A percentile compares a stretch with the other conserved stretches of the same genome.
Conservation (phyloP, 2,329 filamentous ascomycete genomes). For the Aureobasidium pullulans region DNA sequence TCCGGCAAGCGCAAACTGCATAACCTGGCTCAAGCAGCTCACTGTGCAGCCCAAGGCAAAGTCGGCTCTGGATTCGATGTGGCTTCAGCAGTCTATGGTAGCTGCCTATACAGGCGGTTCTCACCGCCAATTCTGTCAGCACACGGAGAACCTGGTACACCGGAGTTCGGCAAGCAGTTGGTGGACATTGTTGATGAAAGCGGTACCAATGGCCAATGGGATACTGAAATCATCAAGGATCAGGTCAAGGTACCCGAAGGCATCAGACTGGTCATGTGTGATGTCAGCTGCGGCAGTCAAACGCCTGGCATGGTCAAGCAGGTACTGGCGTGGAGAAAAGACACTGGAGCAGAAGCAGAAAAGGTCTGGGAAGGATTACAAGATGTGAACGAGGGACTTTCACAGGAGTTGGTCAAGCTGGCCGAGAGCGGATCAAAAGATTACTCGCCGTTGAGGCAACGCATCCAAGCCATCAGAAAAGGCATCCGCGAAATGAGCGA, state of each 20-base stretch:
- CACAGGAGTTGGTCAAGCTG: slow-evolving; percentile 51
- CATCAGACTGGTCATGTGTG: slow-evolving; percentile 80
- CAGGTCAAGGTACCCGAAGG: slow-evolving; percentile 64
- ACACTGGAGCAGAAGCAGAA: slow-evolving; percentile 57
- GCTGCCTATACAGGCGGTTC: slow-evolving; percentile 87
- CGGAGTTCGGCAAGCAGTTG: slow-evolving; percentile 61
- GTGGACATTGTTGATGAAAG: slow-evolving; percentile 58
- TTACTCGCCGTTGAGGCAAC: slow-evolving; percentile 45
- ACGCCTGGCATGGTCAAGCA: slow-evolving; percentile 95
- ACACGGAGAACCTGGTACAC: slow-evolving; percentile 58
- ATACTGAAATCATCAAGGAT: slow-evolving; percentile 66
- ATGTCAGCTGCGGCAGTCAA: slow-evolving; percentile 88
- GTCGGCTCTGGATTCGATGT: slow-evolving; percentile 95
- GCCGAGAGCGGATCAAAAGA: slow-evolving; percentile 43
- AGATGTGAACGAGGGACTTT: slow-evolving; percentile 63
- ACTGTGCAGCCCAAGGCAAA: slow-evolving; percentile 95
- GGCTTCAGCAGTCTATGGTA: slow-evolving; percentile 84
- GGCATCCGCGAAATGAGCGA: slow-evolving; percentile 70
- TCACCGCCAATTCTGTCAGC: slow-evolving; percentile 64
- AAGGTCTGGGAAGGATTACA: slow-evolving; percentile 71
- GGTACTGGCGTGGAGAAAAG: slow-evolving; percentile 72
- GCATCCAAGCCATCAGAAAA: slow-evolving; percentile 45
- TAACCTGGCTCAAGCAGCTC: slow-evolving; percentile 87
- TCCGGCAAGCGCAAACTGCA: slow-evolving; percentile 60
- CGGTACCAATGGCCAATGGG: slow-evolving; percentile 55